A percentile compares a stretch with the other conserved stretches of the same genome.
Evolutionary conservation across 805 yeast species (phyloP).

Genomic region (Alloascoidea africana): DNA sequence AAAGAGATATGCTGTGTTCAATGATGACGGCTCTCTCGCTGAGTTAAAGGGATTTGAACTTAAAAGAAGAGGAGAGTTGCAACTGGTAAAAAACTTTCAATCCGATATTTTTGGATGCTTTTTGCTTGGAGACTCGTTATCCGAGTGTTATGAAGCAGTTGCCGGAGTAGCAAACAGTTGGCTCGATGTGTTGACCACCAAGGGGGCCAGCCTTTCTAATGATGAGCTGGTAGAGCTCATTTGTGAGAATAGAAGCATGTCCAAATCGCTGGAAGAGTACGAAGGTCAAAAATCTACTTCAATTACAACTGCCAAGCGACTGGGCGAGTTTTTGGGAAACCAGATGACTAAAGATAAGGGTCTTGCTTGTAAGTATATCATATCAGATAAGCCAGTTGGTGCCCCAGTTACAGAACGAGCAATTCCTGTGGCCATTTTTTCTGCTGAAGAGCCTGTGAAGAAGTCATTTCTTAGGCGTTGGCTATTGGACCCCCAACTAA

Average conservation of each 20-base stretch:
- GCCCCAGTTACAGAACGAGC: constrained; percentile 96
- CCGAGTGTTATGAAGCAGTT: constrained; percentile 74
- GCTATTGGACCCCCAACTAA: constrained; percentile 66
- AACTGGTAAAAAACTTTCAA: constrained; percentile 87
- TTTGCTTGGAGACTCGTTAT: constrained; percentile 69
- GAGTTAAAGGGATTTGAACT: constrained; percentile 95
- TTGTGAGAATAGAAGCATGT: constrained; percentile 94
- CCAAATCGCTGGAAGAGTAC: constrained; percentile 79
- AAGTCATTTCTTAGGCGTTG: constrained; percentile 68
- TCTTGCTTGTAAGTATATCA: constrained; percentile 85
- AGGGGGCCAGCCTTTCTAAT: constrained; percentile 78
- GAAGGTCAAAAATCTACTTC: constrained; percentile 88
- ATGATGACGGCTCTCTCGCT: constrained; percentile 84
- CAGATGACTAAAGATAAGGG: constrained; percentile 97
- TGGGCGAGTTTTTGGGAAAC: constrained; percentile 90
- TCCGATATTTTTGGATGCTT: constrained; percentile 87
- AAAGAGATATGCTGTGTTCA: constrained; percentile 94
- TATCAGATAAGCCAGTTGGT: constrained; percentile 65
- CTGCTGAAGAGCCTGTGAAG: constrained; percentile 63
- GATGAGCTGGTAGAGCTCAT: constrained; percentile 88
- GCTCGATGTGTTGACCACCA: constrained; percentile 84
- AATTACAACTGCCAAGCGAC: constrained; percentile 83
- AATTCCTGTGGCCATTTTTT: constrained; percentile 88
- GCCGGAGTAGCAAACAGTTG: constrained; percentile 90
- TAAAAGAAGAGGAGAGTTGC: constrained; percentile 92